phyloP scores from a whole-genome alignment of 2,329 filamentous ascomycete genomes.

The Xylariaceae sp. region DNA sequence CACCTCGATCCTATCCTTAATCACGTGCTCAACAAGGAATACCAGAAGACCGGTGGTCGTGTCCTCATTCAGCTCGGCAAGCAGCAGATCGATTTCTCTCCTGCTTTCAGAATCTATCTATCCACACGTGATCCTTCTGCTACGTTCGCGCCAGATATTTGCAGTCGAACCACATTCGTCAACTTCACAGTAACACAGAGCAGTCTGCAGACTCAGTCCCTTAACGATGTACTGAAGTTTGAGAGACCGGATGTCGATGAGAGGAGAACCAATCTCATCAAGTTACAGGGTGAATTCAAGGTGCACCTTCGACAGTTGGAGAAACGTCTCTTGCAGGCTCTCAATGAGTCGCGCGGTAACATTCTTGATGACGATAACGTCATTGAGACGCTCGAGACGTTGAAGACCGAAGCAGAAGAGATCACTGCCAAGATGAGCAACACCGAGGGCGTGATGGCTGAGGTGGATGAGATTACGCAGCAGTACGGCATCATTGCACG shows the following conservation, averaged over 20 bases:
- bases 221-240: conserved; percentile 95
- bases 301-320: conserved; percentile 94
- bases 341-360: conserved; percentile 96
- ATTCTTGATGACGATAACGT: conserved; percentile 98
- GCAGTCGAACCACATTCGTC: conserved; percentile 97
- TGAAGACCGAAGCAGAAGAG: conserved; percentile 95
- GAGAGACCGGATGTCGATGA: conserved; percentile 97
- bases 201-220: conserved; percentile 94
- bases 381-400: conserved; percentile 92
- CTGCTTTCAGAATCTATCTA: conserved; percentile 89
- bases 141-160: conserved; percentile 91
- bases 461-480: conserved; percentile 91
- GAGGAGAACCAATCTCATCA: conserved; percentile 92
- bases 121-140: conserved; percentile 95
- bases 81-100: conserved; percentile 98
- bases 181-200: conserved; percentile 99
- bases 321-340: conserved; percentile 85
- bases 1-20: conserved; percentile 96
- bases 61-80: conserved; percentile 97
- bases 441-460: conserved; percentile 95
- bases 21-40: conserved; percentile 98
- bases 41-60: conserved; percentile 96
- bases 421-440: conserved; percentile 95
- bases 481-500: conserved; percentile 91
- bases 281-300: conserved; percentile 98